Conservation (phyloP, 108 stramenopile species). For the Licmophora abbreviata region DNA sequence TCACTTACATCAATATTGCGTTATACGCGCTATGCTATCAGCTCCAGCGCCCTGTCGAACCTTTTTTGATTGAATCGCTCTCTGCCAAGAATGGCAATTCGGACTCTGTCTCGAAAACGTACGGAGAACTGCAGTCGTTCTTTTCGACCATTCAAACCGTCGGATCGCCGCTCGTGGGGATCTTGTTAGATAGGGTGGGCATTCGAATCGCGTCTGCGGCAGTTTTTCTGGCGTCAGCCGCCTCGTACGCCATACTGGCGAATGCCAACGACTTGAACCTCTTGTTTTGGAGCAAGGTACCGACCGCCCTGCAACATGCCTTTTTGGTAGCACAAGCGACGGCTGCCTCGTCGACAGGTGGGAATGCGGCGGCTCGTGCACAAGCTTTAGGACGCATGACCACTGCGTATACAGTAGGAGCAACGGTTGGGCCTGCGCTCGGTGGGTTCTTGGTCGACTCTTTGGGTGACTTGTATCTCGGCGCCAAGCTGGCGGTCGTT, state of each 20-base stretch:
- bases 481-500: conserved; percentile 62
- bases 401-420: conserved; percentile 70
- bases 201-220: conserved; percentile 36
- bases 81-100: conserved; percentile 12
- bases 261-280: conserved; percentile 28
- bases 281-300: conserved; percentile 62
- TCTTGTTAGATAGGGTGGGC: conserved; percentile 56
- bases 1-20: conserved; percentile 64
- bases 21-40: conserved; percentile 73
- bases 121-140: conserved; percentile 69
- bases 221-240: conserved; percentile 53
- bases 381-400: conserved; percentile 72
- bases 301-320: conserved; percentile 59
- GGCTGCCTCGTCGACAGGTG: conserved; percentile 31
- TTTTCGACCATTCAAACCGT: conserved; percentile 57
- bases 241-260: conserved; percentile 56
- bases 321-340: conserved; percentile 77
- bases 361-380: conserved; percentile 31
- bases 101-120: conserved; percentile 37
- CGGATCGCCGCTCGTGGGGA: conserved; percentile 65
- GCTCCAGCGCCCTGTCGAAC: conserved; percentile 73
- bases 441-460: conserved; percentile 56
- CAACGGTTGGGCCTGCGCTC: conserved; percentile 63
- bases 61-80: conserved; percentile 59
- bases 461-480: conserved; percentile 48